Base-by-base conservation (phyloP, 352 stramenopile species). In the Phytopythium helicoides region DNA sequence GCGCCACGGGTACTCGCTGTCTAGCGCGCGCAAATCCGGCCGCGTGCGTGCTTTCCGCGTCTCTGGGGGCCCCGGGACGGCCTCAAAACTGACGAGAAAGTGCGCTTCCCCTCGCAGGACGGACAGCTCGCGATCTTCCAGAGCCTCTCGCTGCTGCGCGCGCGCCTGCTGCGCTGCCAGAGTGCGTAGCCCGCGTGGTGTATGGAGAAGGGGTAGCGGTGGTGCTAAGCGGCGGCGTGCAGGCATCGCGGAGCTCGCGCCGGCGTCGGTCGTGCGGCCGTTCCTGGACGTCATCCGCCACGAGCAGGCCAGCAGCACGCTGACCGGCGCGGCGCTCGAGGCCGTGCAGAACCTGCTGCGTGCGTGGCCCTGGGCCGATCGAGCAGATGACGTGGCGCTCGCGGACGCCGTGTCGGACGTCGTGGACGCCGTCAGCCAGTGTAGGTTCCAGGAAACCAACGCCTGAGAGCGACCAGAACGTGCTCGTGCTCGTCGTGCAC, bases 301-400 rank as follows among this genome's bases (percentile, higher is more conserved):
- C 36, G 76, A 93, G 18, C 81, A 98, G 36, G 94, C 96, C 39
- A 97, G 81, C 41, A 97, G 94, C 22, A 86, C 70, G 12, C 85
- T 99, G 21, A 99, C 96, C 1, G 86, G 86, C 5, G 89, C 89
- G 7, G 92, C 96, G 14, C 76, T 99, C 21, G 87, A 94, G 38
- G 89, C 93, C 1, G 76, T 99, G 49, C 91, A 98, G 76, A 98
- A 98, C 58, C 97, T 99, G 47, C 68, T 99, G 26, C 78, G 96
- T 14, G 94, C 54, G 38, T 92, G 80, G 79, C 72, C 80, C 16
- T 92, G 81, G 81, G 16, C 51, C 15, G 37, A 66, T 15, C 62
- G 46, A n/a, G 4, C 33, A 16, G 18, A 14, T 16, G 19, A 52
- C 46, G 21, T 8, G 35, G 66, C 58, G 15, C 54, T 70, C 36